These are phyloP conservation scores for Tribonema minus DNA, from an alignment of 108 stramenopile species.

Conservation along the genomic window DNA sequence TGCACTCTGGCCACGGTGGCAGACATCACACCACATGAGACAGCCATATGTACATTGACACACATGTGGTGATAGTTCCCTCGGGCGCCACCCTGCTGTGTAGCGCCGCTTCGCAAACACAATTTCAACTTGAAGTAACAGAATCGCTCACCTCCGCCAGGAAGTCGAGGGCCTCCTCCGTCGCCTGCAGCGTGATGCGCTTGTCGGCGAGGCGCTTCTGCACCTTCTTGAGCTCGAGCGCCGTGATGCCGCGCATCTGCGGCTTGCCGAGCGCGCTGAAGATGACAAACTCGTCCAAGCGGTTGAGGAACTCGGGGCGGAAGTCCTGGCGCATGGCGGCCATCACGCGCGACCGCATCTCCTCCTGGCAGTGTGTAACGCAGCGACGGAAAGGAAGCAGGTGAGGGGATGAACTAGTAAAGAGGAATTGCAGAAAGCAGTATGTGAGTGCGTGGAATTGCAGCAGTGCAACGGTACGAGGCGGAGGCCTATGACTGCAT, in stretches of 20 bases:
- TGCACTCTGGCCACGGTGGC: no score
- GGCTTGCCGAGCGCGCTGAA: constrained; percentile 76
- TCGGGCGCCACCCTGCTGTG: no score
- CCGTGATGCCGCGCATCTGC: constrained; percentile 72
- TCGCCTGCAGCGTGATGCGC: constrained; percentile 48
- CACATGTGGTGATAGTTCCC: no score
- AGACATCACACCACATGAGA: not conserved
- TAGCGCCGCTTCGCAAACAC: not conserved
- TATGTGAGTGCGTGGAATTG: not conserved
- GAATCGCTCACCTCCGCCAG: constrained; percentile 31
- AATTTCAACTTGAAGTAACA: not conserved
- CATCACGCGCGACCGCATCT: constrained; percentile 65
- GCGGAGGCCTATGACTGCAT: no score
- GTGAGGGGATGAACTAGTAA: no score
- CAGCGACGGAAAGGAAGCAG: not conserved
- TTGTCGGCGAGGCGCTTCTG: constrained; percentile 44
- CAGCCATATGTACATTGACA: not conserved
- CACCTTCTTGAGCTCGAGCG: constrained; percentile 58
- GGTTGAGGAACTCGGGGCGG: constrained; percentile 95
- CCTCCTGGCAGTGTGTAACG: not conserved
- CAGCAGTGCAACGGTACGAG: no score
- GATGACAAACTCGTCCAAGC: constrained; percentile 91
- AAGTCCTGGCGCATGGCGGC: constrained; percentile 70
- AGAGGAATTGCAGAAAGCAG: not conserved
- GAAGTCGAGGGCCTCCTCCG: constrained; percentile 53